Evolutionary conservation across 2,329 filamentous ascomycete genomes (phyloP).

Genomic region (Penicillium aurantiogriseum): DNA sequence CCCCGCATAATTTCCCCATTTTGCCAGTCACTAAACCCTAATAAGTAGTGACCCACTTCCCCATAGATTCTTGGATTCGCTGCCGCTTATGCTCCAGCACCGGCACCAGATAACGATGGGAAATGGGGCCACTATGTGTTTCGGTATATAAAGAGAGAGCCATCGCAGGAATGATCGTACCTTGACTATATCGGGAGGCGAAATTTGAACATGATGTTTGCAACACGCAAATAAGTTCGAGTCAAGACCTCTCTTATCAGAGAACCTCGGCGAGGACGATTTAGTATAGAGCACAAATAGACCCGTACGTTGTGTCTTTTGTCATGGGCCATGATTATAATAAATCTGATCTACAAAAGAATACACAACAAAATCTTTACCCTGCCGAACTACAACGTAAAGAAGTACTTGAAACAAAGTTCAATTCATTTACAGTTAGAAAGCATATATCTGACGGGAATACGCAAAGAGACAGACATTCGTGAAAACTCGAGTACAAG

Average conservation of each 20-base stretch:
- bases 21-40: too few relatives aligned
- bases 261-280: too few relatives aligned
- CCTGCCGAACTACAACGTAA: not conserved
- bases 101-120: not conserved
- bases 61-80: too few relatives aligned
- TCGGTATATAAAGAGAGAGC: not conserved
- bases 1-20: too few relatives aligned
- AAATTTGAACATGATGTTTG: not conserved
- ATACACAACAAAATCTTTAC: too few relatives aligned
- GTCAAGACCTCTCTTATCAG: not conserved
- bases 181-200: not conserved
- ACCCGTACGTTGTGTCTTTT: too few relatives aligned
- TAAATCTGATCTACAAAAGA: too few relatives aligned
- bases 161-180: not conserved
- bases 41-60: too few relatives aligned
- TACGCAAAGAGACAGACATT: constrained; percentile 3
- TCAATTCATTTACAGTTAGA: constrained; percentile 8
- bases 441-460: constrained; percentile 5
- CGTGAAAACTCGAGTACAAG: not conserved
- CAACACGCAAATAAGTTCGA: not conserved
- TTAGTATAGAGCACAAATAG: too few relatives aligned
- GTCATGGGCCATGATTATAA: too few relatives aligned
- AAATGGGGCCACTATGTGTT: not conserved
- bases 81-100: not conserved
- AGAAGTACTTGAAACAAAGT: not conserved